Evolutionary conservation across 2,329 filamentous ascomycete genomes (phyloP).

Genomic region (Neopestalotiopsis clavispora): DNA sequence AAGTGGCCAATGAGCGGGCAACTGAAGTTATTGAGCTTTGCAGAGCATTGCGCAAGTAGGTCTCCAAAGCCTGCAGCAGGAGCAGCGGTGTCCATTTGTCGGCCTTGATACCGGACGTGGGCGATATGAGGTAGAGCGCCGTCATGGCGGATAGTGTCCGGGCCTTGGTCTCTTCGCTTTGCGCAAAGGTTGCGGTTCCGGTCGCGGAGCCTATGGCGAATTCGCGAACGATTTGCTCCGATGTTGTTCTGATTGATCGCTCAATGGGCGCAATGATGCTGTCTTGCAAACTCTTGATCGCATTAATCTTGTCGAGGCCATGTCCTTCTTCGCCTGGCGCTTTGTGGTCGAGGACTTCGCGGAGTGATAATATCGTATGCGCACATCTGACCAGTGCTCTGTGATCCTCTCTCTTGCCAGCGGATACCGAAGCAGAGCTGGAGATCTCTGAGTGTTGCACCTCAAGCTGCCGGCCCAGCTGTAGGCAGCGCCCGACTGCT

Average conservation of each 20-base stretch:
- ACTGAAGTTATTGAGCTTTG: slow-evolving; percentile 79
- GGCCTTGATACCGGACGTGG: slow-evolving; percentile 57
- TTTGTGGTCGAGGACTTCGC: slow-evolving; percentile 73
- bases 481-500: slow-evolving; percentile 77
- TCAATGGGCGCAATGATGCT: slow-evolving; percentile 75
- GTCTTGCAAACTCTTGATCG: slow-evolving; percentile 72
- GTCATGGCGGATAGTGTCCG: slow-evolving; percentile 75
- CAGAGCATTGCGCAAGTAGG: slow-evolving; percentile 80
- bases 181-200: slow-evolving; percentile 60
- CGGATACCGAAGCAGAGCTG: slow-evolving; percentile 38
- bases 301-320: slow-evolving; percentile 75
- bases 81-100: slow-evolving; percentile 69
- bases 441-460: slow-evolving; percentile 78
- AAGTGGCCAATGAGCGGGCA: slow-evolving; percentile 74
- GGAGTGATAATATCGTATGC: slow-evolving; percentile 76
- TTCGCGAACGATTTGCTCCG: slow-evolving; percentile 81
- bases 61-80: slow-evolving; percentile 77
- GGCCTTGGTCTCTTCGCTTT: slow-evolving; percentile 75
- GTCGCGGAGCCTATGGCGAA: slow-evolving; percentile 72
- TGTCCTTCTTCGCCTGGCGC: slow-evolving; percentile 75
- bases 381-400: slow-evolving; percentile 81
- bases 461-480: slow-evolving; percentile 84
- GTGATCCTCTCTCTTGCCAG: slow-evolving; percentile 70
- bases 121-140: slow-evolving; percentile 82
- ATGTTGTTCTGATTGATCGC: slow-evolving; percentile 70